These are phyloP conservation scores for Sporothrix phasma DNA, from an alignment of 2,329 filamentous ascomycete genomes.

Conservation along the genomic window DNA sequence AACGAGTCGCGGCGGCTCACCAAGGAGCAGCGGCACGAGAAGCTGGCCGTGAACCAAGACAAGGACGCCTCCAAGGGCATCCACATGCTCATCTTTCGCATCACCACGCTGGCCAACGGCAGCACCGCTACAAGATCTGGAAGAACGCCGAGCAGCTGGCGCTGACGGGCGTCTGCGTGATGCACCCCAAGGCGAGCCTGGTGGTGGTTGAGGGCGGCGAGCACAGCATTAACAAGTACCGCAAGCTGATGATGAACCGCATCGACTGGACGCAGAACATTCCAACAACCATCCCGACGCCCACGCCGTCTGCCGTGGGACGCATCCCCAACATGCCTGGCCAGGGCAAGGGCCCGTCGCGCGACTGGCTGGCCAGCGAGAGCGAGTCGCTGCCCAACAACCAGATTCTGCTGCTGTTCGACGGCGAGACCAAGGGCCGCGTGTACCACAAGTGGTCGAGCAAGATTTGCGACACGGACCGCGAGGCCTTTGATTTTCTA, in stretches of 20 bases:
- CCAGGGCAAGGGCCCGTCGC: constrained; percentile 49
- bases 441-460: constrained; percentile 82
- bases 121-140: constrained; percentile 86
- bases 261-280: constrained; percentile 92
- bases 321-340: constrained; percentile 33
- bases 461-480: constrained; percentile 86
- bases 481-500: constrained; percentile 73
- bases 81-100: constrained; percentile 76
- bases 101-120: constrained; percentile 79
- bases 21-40: constrained; percentile 78
- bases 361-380: constrained; percentile 69
- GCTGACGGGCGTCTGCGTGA: constrained; percentile 81
- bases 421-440: constrained; percentile 74
- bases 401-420: constrained; percentile 75
- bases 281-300: constrained; percentile 37
- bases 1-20: constrained; percentile 84
- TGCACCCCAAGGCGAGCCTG: constrained; percentile 81
- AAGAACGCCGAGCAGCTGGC: constrained; percentile 84
- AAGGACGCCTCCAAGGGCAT: constrained; percentile 83
- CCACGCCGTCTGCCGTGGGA: constrained; percentile 2
- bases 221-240: constrained; percentile 74
- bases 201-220: constrained; percentile 86
- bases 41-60: constrained; percentile 71
- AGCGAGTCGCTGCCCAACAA: constrained; percentile 77
- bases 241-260: constrained; percentile 85